phyloP scores from a whole-genome alignment of 805 yeast species.

The Wickerhamia fluorescens region DNA sequence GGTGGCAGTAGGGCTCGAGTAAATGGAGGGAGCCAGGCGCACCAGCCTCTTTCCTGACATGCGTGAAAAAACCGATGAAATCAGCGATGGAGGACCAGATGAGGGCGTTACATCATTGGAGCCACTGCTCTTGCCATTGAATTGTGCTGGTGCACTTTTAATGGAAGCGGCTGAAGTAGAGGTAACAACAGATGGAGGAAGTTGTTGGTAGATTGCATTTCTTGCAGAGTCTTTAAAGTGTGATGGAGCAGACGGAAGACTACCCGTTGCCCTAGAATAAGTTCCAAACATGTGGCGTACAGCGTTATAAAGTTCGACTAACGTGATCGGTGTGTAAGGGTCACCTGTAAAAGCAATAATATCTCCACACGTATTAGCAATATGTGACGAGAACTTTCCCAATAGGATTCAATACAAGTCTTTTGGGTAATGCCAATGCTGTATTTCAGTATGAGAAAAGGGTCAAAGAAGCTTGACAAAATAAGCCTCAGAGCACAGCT shows the following conservation, averaged over 20 bases:
- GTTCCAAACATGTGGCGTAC: constrained; percentile 34
- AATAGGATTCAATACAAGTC: too few relatives aligned
- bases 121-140: constrained; percentile 13
- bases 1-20: constrained; percentile 36
- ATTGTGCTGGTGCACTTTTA: constrained; percentile 35
- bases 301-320: too few relatives aligned
- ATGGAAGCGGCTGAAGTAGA: constrained; percentile 24
- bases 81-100: constrained; percentile 29
- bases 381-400: too few relatives aligned
- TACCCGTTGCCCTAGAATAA: constrained; percentile 17
- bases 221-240: constrained; percentile 37
- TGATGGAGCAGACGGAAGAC: constrained; percentile 24
- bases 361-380: too few relatives aligned
- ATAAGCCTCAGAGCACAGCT: too few relatives aligned
- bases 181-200: constrained; percentile 22
- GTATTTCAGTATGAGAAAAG: too few relatives aligned
- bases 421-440: too few relatives aligned
- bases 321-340: too few relatives aligned
- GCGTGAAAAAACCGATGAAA: constrained; percentile 31
- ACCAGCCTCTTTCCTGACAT: constrained; percentile 32
- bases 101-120: constrained; percentile 5
- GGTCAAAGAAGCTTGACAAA: too few relatives aligned
- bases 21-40: constrained; percentile 37
- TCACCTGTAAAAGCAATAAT: too few relatives aligned
- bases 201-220: constrained; percentile 37